phyloP scores from a whole-genome alignment of 2,329 filamentous ascomycete genomes.

The Sporothrix inflata region DNA sequence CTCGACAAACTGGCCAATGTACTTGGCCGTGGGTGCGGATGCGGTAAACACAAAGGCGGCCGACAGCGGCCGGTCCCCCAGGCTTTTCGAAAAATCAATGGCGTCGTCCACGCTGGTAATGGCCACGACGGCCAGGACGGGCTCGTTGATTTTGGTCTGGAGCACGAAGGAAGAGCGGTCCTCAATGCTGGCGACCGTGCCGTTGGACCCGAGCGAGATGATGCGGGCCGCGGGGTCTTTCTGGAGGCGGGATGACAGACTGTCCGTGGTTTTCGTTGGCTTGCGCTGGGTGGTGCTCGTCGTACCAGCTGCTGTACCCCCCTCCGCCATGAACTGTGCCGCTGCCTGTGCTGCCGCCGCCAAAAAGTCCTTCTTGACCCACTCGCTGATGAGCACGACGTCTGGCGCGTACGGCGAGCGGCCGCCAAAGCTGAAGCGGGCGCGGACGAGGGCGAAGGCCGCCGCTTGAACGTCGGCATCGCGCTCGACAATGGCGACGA shows the following conservation, averaged over 20 bases:
- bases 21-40: not conserved
- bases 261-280: too few species aligned
- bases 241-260: not conserved
- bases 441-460: slow-evolving; percentile 55
- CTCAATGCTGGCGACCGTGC: not conserved
- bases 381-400: slow-evolving; percentile 66
- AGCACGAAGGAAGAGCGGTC: not conserved
- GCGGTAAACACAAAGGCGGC: not conserved
- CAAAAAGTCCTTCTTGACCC: slow-evolving; percentile 57
- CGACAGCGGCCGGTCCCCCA: not conserved
- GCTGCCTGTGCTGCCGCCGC: slow-evolving; percentile 51
- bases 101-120: slow-evolving; percentile 5
- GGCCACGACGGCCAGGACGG: not conserved
- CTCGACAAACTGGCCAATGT: slow-evolving; percentile 6
- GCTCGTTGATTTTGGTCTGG: not conserved
- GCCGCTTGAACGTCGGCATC: slow-evolving; percentile 58
- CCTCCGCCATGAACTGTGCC: slow-evolving; percentile 31
- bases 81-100: not conserved
- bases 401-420: slow-evolving; percentile 65
- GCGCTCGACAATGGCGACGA: slow-evolving; percentile 56
- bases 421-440: slow-evolving; percentile 59
- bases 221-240: not conserved
- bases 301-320: not conserved
- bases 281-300: not conserved
- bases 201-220: not conserved